These are phyloP conservation scores for Ramularia collo-cygni DNA, from an alignment of 2,329 filamentous ascomycete species.

Conservation along the genomic window DNA sequence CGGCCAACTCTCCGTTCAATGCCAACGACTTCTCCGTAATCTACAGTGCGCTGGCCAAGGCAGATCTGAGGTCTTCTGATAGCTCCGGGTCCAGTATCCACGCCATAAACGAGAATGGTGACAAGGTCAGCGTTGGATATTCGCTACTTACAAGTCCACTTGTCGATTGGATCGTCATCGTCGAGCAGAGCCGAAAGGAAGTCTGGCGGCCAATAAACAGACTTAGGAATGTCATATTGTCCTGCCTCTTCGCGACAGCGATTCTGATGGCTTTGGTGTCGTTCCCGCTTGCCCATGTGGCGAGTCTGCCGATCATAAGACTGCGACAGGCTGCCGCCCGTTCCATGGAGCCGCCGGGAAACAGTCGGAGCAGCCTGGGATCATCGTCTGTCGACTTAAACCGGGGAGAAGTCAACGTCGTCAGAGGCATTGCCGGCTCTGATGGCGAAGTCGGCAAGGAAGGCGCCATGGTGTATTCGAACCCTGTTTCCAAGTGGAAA, in stretches of 20 bases:
- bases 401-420: constrained; percentile 10
- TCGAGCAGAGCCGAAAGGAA: constrained; percentile 69
- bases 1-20: constrained; percentile 48
- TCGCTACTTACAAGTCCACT: constrained; percentile 61
- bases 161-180: constrained; percentile 74
- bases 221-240: constrained; percentile 75
- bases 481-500: constrained; percentile 29
- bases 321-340: constrained; percentile 69
- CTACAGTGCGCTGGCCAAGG: constrained; percentile 47
- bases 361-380: constrained; percentile 32
- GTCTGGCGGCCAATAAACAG: constrained; percentile 69
- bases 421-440: neutral
- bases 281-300: constrained; percentile 73
- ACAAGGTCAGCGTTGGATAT: constrained; percentile 70
- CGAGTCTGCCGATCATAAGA: constrained; percentile 71
- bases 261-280: constrained; percentile 63
- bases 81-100: constrained; percentile 48
- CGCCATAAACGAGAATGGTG: constrained; percentile 65
- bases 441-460: constrained; percentile 32
- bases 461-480: constrained; percentile 31
- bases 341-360: constrained; percentile 57
- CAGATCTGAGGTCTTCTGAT: neutral
- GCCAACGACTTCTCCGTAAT: constrained; percentile 59
- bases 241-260: constrained; percentile 76
- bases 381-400: constrained; percentile 17